Base-by-base conservation (phyloP, 2,329 filamentous ascomycete genomes). In the Ophiostoma australiae region DNA sequence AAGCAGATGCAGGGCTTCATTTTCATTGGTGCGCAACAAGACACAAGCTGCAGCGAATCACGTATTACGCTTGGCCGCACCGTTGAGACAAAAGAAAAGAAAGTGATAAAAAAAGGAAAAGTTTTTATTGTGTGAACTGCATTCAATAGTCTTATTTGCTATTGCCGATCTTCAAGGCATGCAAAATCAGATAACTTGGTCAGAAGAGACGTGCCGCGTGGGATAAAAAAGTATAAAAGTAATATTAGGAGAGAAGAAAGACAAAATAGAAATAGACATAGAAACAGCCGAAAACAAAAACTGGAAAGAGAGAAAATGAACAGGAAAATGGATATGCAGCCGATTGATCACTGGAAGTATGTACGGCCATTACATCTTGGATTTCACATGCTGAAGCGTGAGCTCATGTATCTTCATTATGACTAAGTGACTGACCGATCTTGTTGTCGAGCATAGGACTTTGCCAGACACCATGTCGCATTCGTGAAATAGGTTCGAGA, bases 11-110 rank as follows among this genome's bases (percentile, higher is more conserved):
- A 15, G 10, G 52, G 44, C 17, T 58, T 27, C 23, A 10, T 39
- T 37, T n/a, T 39, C 63, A 66, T 66, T 66, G 63, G 63, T 17
- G 17, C 20, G 63, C 63, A 20, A 10, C 20, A 33, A 20, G 35
- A n/a, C 7, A 17, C 61, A 65, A 41, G 39, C n/a, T 33, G 37
- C 10, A 67, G 66, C 66, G 66, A 67, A 67, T 67, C 66, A 27
- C 66, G 39, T 67, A 67, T 67, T 67, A 67, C 66, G 39, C 66
- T 67, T 67, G 66, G 39, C n/a, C 39, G 15, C 11, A 15, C 35
- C 65, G 35, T 67, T 27, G 44, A n/a, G 44, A 48, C 20, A 48
- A 48, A 48, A 48, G 44, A 48, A n/a, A 48, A 48, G 20, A 48
- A 48, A 48, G 20, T 7, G 17, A 48, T 6, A 20, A 48, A 48